Percentiles rank a stretch among this genome's conserved stretches.
Evolutionary conservation across 2,329 filamentous ascomycete genomes (phyloP).

Genomic region (Apiospora saccharicola): DNA sequence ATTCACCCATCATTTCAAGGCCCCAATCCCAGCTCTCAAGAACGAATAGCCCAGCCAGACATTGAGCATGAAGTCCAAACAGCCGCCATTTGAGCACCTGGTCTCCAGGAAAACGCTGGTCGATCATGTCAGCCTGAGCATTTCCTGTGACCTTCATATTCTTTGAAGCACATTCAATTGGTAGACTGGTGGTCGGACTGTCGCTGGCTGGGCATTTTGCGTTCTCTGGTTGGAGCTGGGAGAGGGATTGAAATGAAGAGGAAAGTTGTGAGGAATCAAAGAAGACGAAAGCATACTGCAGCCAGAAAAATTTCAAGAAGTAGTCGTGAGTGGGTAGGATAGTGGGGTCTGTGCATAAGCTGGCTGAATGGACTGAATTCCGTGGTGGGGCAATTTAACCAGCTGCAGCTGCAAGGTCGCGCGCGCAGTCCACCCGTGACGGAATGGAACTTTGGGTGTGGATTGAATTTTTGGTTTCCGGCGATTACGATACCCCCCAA

Average conservation of each 20-base stretch:
- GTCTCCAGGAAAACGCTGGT: constrained; percentile 12
- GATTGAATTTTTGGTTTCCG: constrained; percentile 24
- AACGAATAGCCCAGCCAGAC: background rate
- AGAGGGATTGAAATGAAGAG: constrained; percentile 14
- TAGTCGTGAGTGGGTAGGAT: background rate
- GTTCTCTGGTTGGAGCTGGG: constrained; percentile 1
- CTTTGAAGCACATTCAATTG: constrained; percentile 22
- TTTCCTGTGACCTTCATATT: constrained; percentile 16
- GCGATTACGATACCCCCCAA: background rate
- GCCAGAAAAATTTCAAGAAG: constrained; percentile 26
- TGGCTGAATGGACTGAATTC: constrained; percentile 19
- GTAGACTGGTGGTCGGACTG: background rate
- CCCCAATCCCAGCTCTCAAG: background rate
- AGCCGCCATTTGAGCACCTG: background rate
- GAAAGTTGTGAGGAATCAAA: constrained; percentile 14
- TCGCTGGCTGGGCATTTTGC: background rate
- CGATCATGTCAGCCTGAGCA: constrained; percentile 20
- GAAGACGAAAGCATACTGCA: constrained; percentile 3
- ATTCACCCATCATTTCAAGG: background rate
- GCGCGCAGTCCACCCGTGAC: constrained; percentile 9
- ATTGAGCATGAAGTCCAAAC: background rate
- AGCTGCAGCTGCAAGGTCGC: constrained; percentile 12
- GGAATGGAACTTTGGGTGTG: constrained; percentile 19
- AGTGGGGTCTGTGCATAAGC: constrained; percentile 28
- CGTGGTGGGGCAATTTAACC: constrained; percentile 19